phyloP scores from a whole-genome alignment of 306 rosid species.

The Rosa rugosa region DNA sequence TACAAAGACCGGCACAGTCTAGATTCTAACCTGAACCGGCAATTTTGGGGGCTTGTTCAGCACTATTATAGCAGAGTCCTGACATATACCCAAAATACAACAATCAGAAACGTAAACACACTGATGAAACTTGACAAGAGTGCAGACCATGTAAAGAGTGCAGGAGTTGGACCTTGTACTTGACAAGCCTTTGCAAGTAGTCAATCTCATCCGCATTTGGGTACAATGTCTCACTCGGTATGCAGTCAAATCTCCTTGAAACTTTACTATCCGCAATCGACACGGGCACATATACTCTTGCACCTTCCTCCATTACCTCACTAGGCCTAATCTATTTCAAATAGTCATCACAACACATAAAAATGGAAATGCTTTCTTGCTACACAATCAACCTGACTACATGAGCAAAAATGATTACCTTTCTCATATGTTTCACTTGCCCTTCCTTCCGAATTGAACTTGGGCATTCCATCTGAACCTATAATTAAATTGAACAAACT shows the following conservation, averaged over 20 bases:
- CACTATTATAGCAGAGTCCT: slow-evolving; percentile 84
- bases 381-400: slow-evolving; percentile 10
- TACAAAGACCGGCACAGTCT: slow-evolving; percentile 8
- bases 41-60: slow-evolving; percentile 88
- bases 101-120: background rate
- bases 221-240: slow-evolving; percentile 87
- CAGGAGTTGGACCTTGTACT: slow-evolving; percentile 61
- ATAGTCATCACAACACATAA: slow-evolving; percentile 22
- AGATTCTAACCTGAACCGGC: slow-evolving; percentile 81
- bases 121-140: background rate
- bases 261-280: slow-evolving; percentile 77
- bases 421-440: slow-evolving; percentile 37
- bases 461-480: slow-evolving; percentile 65
- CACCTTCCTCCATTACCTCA: slow-evolving; percentile 69
- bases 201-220: slow-evolving; percentile 95
- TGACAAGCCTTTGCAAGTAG: slow-evolving; percentile 86
- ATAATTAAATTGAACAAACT: slow-evolving; percentile 16
- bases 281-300: slow-evolving; percentile 63
- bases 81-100: slow-evolving; percentile 24
- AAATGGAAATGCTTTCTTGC: slow-evolving; percentile 12
- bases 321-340: slow-evolving; percentile 68
- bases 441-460: slow-evolving; percentile 34
- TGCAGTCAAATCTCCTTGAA: slow-evolving; percentile 82
- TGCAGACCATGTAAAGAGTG: background rate
- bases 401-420: slow-evolving; percentile 47